Percentiles rank a stretch among this genome's conserved stretches.
phyloP scores from a whole-genome alignment of 1,284 basidiomycete species.

The Xanthoconium separans region DNA sequence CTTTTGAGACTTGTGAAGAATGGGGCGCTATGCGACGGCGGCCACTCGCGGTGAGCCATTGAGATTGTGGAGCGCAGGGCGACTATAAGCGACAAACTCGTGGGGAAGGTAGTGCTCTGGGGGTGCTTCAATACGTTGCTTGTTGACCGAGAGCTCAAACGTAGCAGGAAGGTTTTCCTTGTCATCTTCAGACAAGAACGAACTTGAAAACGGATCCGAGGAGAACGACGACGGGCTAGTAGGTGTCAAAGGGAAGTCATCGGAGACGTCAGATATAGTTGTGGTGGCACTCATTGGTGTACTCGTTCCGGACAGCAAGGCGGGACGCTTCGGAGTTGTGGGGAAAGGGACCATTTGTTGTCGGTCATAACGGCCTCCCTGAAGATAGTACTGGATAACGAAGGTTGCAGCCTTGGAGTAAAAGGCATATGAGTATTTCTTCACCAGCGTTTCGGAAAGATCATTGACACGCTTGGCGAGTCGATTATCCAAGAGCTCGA shows the following conservation, averaged over 20 bases:
- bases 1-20: slow-evolving; percentile 53
- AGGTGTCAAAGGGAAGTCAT: slow-evolving; percentile 80
- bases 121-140: slow-evolving; percentile 61
- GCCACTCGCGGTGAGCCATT: slow-evolving; percentile 45
- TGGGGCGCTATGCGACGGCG: slow-evolving; percentile 52
- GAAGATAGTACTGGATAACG: slow-evolving; percentile 89
- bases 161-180: slow-evolving; percentile 74
- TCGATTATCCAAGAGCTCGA: slow-evolving; percentile 83
- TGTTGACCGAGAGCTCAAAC: slow-evolving; percentile 70
- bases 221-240: slow-evolving; percentile 59
- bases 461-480: slow-evolving; percentile 85
- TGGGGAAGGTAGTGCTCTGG: slow-evolving; percentile 77
- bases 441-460: slow-evolving; percentile 90
- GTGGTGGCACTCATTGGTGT: slow-evolving; percentile 75
- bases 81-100: slow-evolving; percentile 73
- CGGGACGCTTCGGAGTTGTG: slow-evolving; percentile 65
- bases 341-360: slow-evolving; percentile 56
- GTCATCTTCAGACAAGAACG: slow-evolving; percentile 59
- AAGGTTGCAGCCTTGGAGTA: slow-evolving; percentile 93
- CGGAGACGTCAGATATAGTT: slow-evolving; percentile 69
- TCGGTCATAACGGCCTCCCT: slow-evolving; percentile 67
- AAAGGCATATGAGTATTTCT: slow-evolving; percentile 96
- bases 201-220: slow-evolving; percentile 55
- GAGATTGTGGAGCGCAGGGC: slow-evolving; percentile 68
- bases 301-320: slow-evolving; percentile 49